A percentile compares a stretch with the other conserved stretches of the same genome.
phyloP scores from a whole-genome alignment of 805 yeast species.

The Metschnikowia sp. region DNA sequence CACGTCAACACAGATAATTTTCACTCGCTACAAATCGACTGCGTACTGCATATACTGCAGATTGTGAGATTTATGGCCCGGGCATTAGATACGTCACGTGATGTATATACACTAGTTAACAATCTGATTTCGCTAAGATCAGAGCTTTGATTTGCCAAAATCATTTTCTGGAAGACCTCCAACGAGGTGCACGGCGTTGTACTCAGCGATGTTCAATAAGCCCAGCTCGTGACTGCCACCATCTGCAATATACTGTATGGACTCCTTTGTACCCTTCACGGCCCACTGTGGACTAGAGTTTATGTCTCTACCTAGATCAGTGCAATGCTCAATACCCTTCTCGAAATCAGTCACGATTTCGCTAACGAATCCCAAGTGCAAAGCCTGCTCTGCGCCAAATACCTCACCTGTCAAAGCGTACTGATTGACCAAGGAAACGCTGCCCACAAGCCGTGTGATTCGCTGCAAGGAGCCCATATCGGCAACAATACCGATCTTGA shows the following conservation, averaged over 20 bases:
- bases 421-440: slow-evolving; percentile 56
- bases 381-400: slow-evolving; percentile 55
- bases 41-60: not conserved
- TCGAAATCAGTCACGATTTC: slow-evolving; percentile 43
- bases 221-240: slow-evolving; percentile 43
- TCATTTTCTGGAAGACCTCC: slow-evolving; percentile 15
- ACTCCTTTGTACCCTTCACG: slow-evolving; percentile 58
- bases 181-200: slow-evolving; percentile 41
- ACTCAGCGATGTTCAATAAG: slow-evolving; percentile 49
- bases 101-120: not conserved
- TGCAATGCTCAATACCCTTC: slow-evolving; percentile 48
- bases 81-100: not conserved
- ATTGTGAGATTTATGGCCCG: not conserved
- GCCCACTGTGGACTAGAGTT: slow-evolving; percentile 53
- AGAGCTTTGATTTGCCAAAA: slow-evolving; percentile 6
- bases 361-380: slow-evolving; percentile 52
- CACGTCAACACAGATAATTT: too few relatives aligned
- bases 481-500: slow-evolving; percentile 70
- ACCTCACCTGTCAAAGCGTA: slow-evolving; percentile 59
- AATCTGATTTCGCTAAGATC: too few relatives aligned
- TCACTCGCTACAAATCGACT: not conserved
- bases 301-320: slow-evolving; percentile 47
- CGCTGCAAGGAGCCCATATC: slow-evolving; percentile 78
- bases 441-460: slow-evolving; percentile 50
- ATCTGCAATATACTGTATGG: slow-evolving; percentile 41